Evolutionary conservation across 331 rosid species (phyloP).

Genomic region (Saraca asoca): DNA sequence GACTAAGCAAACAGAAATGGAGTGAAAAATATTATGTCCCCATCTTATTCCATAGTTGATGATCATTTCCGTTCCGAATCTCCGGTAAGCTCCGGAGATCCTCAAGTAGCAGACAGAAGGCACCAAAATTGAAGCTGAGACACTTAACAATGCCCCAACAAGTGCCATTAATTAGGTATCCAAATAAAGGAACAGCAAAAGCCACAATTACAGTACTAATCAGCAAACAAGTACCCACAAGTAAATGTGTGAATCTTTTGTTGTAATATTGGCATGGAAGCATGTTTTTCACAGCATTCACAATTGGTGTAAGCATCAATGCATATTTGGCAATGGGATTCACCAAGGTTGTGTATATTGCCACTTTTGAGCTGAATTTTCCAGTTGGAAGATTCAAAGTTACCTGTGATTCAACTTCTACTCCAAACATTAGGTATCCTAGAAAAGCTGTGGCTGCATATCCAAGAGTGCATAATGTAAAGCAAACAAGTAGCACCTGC

Average conservation of each 20-base stretch:
- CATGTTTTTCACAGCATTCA: slow-evolving; percentile 40
- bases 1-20: too few relatives aligned
- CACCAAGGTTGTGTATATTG: slow-evolving; percentile 64
- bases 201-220: slow-evolving; percentile 57
- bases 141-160: slow-evolving; percentile 59
- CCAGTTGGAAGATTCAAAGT: slow-evolving; percentile 57
- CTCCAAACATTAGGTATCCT: slow-evolving; percentile 64
- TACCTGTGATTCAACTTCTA: slow-evolving; percentile 49
- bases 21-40: too few relatives aligned
- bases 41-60: slow-evolving; percentile 42
- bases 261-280: slow-evolving; percentile 39
- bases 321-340: slow-evolving; percentile 69
- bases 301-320: slow-evolving; percentile 54
- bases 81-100: slow-evolving; percentile 48
- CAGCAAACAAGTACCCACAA: slow-evolving; percentile 43
- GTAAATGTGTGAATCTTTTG: slow-evolving; percentile 33
- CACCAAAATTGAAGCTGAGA: slow-evolving; percentile 49
- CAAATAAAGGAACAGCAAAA: slow-evolving; percentile 49
- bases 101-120: slow-evolving; percentile 63
- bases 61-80: slow-evolving; percentile 44
- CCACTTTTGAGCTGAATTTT: slow-evolving; percentile 50
- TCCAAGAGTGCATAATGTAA: slow-evolving; percentile 50
- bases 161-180: slow-evolving; percentile 55
- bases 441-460: slow-evolving; percentile 61
- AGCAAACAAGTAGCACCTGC: slow-evolving; percentile 60